phyloP scores from a whole-genome alignment of 148 eudicot species.

The Vaccinium darrowii region DNA sequence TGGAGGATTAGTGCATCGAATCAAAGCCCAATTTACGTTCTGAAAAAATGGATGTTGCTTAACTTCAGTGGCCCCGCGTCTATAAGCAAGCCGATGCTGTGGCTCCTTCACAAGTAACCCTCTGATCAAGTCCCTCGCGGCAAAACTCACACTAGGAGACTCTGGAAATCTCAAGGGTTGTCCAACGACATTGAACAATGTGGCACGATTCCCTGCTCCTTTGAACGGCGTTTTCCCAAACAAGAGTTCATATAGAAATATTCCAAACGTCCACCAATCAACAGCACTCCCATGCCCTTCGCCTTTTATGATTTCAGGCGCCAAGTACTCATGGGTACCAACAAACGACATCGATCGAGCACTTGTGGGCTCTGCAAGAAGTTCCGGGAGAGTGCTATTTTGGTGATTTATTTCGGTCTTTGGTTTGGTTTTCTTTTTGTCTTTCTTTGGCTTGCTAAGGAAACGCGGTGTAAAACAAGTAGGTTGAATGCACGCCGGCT shows the following conservation, averaged over 20 bases:
- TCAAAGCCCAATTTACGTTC: slow-evolving; percentile 92
- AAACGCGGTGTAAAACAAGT: slow-evolving; percentile 80
- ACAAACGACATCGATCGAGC: slow-evolving; percentile 98
- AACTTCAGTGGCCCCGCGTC: slow-evolving; percentile 92
- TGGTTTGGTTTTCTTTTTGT: slow-evolving; percentile 41
- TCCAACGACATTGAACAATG: slow-evolving; percentile 86
- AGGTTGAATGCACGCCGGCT: slow-evolving; percentile 66
- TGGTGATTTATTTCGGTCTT: slow-evolving; percentile 44
- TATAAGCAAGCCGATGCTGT: slow-evolving; percentile 84
- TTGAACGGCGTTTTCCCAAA: slow-evolving; percentile 84
- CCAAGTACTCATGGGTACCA: slow-evolving; percentile 92
- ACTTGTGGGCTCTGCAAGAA: slow-evolving; percentile 83
- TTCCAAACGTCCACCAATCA: slow-evolving; percentile 98
- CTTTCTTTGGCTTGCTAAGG: slow-evolving; percentile 51
- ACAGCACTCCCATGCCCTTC: slow-evolving; percentile 98
- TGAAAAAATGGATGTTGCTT: slow-evolving; percentile 97
- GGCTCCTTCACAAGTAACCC: slow-evolving; percentile 91
- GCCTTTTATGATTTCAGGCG: slow-evolving; percentile 87
- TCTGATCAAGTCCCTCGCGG: slow-evolving; percentile 87
- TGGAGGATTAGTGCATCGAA: slow-evolving; percentile 86
- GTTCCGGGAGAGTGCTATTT: slow-evolving; percentile 69
- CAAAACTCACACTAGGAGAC: slow-evolving; percentile 76
- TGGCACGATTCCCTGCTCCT: slow-evolving; percentile 76
- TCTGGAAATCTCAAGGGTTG: slow-evolving; percentile 84
- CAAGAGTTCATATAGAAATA: slow-evolving; percentile 78